phyloP scores from a whole-genome alignment of 352 stramenopile species.

The Pythium phragmiticola region DNA sequence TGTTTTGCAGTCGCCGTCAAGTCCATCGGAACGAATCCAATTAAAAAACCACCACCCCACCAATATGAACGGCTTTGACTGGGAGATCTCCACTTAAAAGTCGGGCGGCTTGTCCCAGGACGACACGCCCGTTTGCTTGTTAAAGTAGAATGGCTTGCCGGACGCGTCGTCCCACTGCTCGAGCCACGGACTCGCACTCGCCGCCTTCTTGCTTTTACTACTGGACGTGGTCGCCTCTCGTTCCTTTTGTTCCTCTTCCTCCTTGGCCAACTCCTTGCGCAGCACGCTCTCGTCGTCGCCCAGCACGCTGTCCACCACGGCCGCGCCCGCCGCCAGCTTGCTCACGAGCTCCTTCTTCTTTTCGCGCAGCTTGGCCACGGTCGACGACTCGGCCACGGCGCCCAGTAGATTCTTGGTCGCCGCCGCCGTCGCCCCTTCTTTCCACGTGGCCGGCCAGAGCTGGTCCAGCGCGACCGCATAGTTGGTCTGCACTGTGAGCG shows the following conservation, averaged over 20 bases:
- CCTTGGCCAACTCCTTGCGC: slow-evolving; percentile 49
- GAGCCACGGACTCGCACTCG: slow-evolving; percentile 45
- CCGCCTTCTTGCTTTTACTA: background rate
- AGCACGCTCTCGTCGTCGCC: slow-evolving; percentile 63
- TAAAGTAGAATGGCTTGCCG: slow-evolving; percentile 87
- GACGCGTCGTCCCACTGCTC: slow-evolving; percentile 77
- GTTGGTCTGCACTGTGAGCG: slow-evolving; percentile 82
- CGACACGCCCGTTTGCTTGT: slow-evolving; percentile 80
- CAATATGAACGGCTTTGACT: slow-evolving; percentile 2
- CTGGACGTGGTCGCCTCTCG: slow-evolving; percentile 32
- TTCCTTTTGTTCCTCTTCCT: slow-evolving; percentile 29
- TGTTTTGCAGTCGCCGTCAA: background rate
- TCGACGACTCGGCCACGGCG: slow-evolving; percentile 54
- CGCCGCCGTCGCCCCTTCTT: slow-evolving; percentile 33
- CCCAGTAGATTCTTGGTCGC: slow-evolving; percentile 57
- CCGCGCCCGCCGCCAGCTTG: slow-evolving; percentile 63
- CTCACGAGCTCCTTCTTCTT: slow-evolving; percentile 72
- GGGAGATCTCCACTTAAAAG: slow-evolving; percentile 31
- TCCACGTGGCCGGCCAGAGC: slow-evolving; percentile 83
- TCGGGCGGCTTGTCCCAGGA: slow-evolving; percentile 78
- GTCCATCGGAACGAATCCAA: background rate
- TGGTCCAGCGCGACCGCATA: slow-evolving; percentile 73
- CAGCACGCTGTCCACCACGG: slow-evolving; percentile 67
- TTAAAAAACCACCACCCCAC: background rate
- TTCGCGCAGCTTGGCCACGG: slow-evolving; percentile 53